Base-by-base conservation (phyloP, 345 rosid species). In the Moricandia moricandioides region DNA sequence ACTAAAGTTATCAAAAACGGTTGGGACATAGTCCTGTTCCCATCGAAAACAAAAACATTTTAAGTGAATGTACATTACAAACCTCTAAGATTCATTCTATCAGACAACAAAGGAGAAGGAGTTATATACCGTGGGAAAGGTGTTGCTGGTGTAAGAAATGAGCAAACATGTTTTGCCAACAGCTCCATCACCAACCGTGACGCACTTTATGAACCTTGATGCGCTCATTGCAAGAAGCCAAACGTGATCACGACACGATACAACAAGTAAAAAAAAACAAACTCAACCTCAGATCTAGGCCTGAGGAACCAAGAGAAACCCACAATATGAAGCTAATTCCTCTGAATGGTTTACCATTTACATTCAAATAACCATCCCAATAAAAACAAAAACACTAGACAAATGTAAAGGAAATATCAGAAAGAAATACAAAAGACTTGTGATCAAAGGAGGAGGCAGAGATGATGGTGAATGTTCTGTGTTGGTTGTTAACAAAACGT, bases 1-100 rank as follows among this genome's bases (percentile, higher is more conserved):
- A 71, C 97, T 94, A 80, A 94, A 94, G 80, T 94, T 94, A 84
- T 90, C 98, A 30, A 90, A 91, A 21, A 92, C 97, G 8, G 97
- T 91, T 0, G 93, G 97, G 16, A 94, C 95, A 73, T 94, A 91
- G 61, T 92, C 96, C 95, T 91, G 93, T 66, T 71, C 21, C 30
- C 70, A 74, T 14, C n/a, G 67, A 49, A 49, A 45, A 45, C 8
- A 13, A 1, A n/a, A 13, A 45, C 52, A 45, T 14, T 45, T 4
- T 34, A 37, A 43, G 51, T 43, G 51, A 43, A 43, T 0, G 13
- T 12, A 13, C 7, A n/a, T n/a, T n/a, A n/a, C n/a, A n/a, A n/a
- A n/a, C n/a, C 17, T n/a, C 17, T 45, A n/a, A 45, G 17, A 14
- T 45, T 45, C 17, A 5, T 13, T 45, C 52, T n/a, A n/a, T 45